Conservation (phyloP, 805 yeast species). For the Groenewaldozyma salmanticensis region DNA sequence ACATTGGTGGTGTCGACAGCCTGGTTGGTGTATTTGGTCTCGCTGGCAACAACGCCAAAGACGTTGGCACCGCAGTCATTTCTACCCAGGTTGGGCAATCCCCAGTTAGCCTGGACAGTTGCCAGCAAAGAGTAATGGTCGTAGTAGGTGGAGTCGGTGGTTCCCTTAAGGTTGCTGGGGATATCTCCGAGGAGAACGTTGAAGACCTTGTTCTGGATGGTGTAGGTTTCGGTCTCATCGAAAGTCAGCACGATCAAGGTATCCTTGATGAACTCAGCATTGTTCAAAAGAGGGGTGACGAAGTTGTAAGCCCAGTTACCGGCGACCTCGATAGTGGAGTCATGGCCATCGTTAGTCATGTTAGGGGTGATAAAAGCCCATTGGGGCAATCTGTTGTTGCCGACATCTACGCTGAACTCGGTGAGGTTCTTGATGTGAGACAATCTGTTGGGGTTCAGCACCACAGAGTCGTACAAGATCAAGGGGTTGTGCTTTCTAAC, state of each 20-base stretch:
- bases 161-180: conserved; percentile 33
- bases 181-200: conserved; percentile 39
- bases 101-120: conserved; percentile 44
- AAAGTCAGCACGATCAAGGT: conserved; percentile 40
- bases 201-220: conserved; percentile 36
- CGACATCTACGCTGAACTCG: conserved; percentile 34
- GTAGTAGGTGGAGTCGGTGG: conserved; percentile 39
- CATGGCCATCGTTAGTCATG: conserved; percentile 46
- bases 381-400: conserved; percentile 37
- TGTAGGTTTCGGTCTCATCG: conserved; percentile 39
- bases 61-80: conserved; percentile 43
- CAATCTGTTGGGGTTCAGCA: conserved; percentile 29
- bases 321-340: conserved; percentile 36
- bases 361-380: conserved; percentile 46
- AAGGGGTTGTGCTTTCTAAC: conserved; percentile 47
- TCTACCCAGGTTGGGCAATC: conserved; percentile 40
- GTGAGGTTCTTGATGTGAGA: conserved; percentile 41
- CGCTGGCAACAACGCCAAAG: conserved; percentile 33
- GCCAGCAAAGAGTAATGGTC: conserved; percentile 44
- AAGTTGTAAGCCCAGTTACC: conserved; percentile 38
- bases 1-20: conserved; percentile 8
- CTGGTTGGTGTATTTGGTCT: conserved; percentile 17
- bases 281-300: conserved; percentile 35
- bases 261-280: conserved; percentile 38
- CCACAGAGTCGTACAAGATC: conserved; percentile 33